Conservation (phyloP, 768 basidiomycete species). For the Collybiopsis luxurians region DNA sequence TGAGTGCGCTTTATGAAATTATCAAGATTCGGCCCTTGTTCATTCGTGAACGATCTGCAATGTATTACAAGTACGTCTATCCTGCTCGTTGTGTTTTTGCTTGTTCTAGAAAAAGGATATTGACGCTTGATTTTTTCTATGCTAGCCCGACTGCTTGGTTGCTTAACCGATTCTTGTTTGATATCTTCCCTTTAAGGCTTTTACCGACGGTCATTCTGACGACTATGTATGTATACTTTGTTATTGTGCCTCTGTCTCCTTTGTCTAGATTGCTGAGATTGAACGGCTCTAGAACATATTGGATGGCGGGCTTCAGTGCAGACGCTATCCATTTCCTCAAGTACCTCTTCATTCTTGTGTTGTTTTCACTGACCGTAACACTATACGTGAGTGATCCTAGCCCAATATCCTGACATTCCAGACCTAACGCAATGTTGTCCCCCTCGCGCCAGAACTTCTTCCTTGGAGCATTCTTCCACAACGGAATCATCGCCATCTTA, state of each 20-base stretch:
- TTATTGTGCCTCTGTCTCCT: slow-evolving; percentile 10
- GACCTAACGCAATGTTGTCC: background rate
- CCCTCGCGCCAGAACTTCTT: slow-evolving; percentile 97
- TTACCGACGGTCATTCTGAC: slow-evolving; percentile 87
- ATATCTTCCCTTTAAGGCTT: slow-evolving; percentile 84
- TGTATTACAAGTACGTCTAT: slow-evolving; percentile 74
- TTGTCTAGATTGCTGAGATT: too few relatives aligned
- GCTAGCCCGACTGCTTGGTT: slow-evolving; percentile 85
- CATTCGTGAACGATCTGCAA: slow-evolving; percentile 81
- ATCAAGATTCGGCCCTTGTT: slow-evolving; percentile 84
- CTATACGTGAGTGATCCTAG: slow-evolving; percentile 63
- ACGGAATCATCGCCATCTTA: slow-evolving; percentile 89
- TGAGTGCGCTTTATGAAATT: slow-evolving; percentile 89
- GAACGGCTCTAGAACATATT: slow-evolving; percentile 61
- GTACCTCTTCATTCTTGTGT: slow-evolving; percentile 84
- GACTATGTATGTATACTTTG: slow-evolving; percentile 58
- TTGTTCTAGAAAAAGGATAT: background rate
- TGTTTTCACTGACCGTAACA: slow-evolving; percentile 84
- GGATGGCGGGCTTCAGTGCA: slow-evolving; percentile 89
- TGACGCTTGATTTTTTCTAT: background rate
- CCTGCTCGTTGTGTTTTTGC: too few relatives aligned
- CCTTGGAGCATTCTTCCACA: slow-evolving; percentile 76
- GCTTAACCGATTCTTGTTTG: slow-evolving; percentile 82
- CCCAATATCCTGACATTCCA: background rate
- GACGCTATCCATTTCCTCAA: slow-evolving; percentile 90